Percentiles rank a stretch among this genome's conserved stretches.
These are phyloP conservation scores for Kregervanrija pseudodelftensis DNA, from an alignment of 805 yeast genomes.

Conservation along the genomic window DNA sequence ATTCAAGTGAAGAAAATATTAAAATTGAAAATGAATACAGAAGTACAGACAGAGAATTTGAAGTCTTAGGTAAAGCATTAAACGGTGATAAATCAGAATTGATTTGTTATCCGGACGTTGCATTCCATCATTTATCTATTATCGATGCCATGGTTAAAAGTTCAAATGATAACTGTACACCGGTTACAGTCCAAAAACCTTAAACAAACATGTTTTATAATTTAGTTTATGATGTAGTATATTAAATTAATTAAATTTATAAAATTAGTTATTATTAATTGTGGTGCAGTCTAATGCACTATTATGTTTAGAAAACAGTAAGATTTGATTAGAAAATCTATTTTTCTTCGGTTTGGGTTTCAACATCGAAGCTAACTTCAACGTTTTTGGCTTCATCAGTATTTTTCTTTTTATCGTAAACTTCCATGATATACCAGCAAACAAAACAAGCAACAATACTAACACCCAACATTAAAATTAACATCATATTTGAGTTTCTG, in stretches of 20 bases:
- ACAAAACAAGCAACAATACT: slow-evolving; percentile 49
- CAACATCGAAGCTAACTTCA: no score
- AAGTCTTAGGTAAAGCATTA: slow-evolving; percentile 36
- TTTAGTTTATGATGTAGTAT: no score
- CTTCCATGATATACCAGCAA: slow-evolving; percentile 19
- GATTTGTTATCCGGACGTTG: slow-evolving; percentile 54
- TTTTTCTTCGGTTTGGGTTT: no score
- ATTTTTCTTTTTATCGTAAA: slow-evolving; percentile 8
- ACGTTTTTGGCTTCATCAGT: no score
- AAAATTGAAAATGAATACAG: slow-evolving; percentile 39
- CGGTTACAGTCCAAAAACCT: slow-evolving; percentile 23
- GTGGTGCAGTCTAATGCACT: no score
- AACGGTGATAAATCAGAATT: slow-evolving; percentile 18
- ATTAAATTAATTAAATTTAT: no score
- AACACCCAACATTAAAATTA: slow-evolving; percentile 68
- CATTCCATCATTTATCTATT: slow-evolving; percentile 90
- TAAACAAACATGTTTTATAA: not conserved
- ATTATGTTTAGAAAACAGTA: no score
- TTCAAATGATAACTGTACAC: slow-evolving; percentile 38
- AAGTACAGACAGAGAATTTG: slow-evolving; percentile 37
- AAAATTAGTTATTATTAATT: no score
- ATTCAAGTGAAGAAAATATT: slow-evolving; percentile 27
- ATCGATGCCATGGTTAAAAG: slow-evolving; percentile 81
- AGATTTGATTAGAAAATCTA: no score
- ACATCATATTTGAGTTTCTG: slow-evolving; percentile 74